These are phyloP conservation scores for Rhynchosporium secalis DNA, from an alignment of 2,329 filamentous ascomycete species.

Conservation along the genomic window DNA sequence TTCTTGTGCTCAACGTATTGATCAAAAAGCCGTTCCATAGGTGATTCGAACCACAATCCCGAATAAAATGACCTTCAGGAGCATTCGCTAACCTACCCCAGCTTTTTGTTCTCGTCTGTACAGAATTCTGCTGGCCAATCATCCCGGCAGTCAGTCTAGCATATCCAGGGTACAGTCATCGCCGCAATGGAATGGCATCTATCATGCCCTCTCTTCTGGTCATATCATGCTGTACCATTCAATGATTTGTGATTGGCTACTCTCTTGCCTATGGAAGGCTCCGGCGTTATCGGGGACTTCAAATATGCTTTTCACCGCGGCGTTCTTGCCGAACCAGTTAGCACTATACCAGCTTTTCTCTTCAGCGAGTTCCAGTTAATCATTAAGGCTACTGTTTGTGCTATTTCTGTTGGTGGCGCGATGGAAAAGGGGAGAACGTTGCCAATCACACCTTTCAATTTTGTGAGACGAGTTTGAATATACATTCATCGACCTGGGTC, in stretches of 20 bases:
- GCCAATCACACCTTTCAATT: slow-evolving; percentile 66
- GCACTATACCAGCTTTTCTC: slow-evolving; percentile 61
- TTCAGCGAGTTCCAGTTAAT: slow-evolving; percentile 66
- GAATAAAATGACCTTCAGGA: too few species aligned
- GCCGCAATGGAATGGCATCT: slow-evolving; percentile 61
- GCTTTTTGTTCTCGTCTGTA: slow-evolving; percentile 56
- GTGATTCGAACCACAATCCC: not conserved
- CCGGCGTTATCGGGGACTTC: slow-evolving; percentile 61
- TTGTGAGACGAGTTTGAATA: slow-evolving; percentile 45
- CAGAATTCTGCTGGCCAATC: slow-evolving; percentile 63
- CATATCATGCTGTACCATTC: slow-evolving; percentile 52
- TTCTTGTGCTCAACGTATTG: not conserved
- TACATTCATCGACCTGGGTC: slow-evolving; percentile 25
- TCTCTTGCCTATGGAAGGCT: slow-evolving; percentile 60
- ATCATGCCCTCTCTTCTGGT: slow-evolving; percentile 64
- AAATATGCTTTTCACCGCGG: slow-evolving; percentile 60
- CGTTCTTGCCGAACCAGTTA: slow-evolving; percentile 59
- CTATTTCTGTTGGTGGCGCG: slow-evolving; percentile 51
- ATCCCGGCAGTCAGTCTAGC: slow-evolving; percentile 66
- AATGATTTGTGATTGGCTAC: slow-evolving; percentile 64
- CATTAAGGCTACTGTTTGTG: slow-evolving; percentile 59
- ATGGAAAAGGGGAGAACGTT: slow-evolving; percentile 63
- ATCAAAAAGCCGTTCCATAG: not conserved
- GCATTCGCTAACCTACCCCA: slow-evolving; percentile 7
- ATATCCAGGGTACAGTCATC: slow-evolving; percentile 61